Conservation (phyloP, 768 basidiomycete species). For the Tricholoma furcatifolium region DNA sequence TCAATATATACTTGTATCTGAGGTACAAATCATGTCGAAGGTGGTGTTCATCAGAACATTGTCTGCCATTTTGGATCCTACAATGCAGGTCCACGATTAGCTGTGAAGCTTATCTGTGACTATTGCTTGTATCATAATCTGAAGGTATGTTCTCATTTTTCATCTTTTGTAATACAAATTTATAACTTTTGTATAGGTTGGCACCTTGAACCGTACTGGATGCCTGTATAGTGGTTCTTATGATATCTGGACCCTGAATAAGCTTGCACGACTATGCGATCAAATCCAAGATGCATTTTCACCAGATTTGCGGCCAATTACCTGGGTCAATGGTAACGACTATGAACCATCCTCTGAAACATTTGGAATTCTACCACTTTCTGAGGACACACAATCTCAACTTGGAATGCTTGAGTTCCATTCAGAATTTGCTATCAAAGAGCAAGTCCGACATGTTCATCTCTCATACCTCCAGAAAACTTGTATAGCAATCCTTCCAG, state of each 20-base stretch:
- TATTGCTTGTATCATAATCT: conserved; percentile 13
- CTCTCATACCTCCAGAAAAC: conserved; percentile 19
- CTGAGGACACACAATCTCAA: conserved; percentile 4
- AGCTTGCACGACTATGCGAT: background rate
- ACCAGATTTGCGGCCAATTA: background rate
- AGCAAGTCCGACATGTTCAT: background rate
- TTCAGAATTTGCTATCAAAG: background rate
- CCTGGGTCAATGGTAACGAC: conserved; percentile 21
- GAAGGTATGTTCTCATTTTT: conserved; percentile 11
- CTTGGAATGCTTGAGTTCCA: conserved; percentile 16
- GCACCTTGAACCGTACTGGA: conserved; percentile 20
- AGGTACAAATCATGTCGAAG: conserved; percentile 23
- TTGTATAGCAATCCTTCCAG: conserved; percentile 22
- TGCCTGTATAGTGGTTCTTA: conserved; percentile 16
- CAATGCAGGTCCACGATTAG: conserved; percentile 10
- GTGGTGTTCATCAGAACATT: too few relatives aligned
- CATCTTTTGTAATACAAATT: background rate
- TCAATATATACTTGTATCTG: conserved; percentile 15
- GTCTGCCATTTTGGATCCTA: conserved; percentile 10
- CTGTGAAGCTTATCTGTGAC: conserved; percentile 11
- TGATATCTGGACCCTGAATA: conserved; percentile 19
- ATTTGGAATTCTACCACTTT: conserved; percentile 21
- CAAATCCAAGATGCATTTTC: background rate
- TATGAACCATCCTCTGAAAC: conserved; percentile 16
- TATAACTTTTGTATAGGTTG: conserved; percentile 17